These are phyloP conservation scores for Buddleja alternifolia DNA, from an alignment of 257 asterid species.

Conservation along the genomic window DNA sequence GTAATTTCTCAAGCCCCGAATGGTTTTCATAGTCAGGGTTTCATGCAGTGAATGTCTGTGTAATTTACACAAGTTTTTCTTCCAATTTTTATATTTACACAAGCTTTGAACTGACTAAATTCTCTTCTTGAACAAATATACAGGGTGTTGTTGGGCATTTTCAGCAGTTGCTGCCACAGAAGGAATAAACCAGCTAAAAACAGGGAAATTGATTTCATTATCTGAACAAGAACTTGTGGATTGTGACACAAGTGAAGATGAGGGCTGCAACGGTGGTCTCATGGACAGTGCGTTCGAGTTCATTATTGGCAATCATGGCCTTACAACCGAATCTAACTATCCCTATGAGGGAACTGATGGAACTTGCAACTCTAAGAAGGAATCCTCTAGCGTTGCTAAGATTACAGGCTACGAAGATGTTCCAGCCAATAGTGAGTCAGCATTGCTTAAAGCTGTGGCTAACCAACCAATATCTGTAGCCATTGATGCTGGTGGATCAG, in stretches of 20 bases:
- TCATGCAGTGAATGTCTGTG: too few relatives aligned
- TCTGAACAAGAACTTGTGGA: constrained; percentile 46
- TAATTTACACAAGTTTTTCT: too few relatives aligned
- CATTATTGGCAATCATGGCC: constrained; percentile 35
- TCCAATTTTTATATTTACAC: too few relatives aligned
- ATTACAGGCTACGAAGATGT: constrained; percentile 44
- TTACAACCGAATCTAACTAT: constrained; percentile 38
- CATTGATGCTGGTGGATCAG: constrained; percentile 41
- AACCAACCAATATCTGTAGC: constrained; percentile 47
- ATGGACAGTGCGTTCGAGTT: constrained; percentile 40
- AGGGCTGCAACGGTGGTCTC: constrained; percentile 40
- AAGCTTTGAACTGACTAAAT: neutral
- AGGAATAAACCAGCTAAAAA: constrained; percentile 38
- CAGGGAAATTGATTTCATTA: constrained; percentile 27
- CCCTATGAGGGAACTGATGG: constrained; percentile 38
- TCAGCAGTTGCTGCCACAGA: constrained; percentile 46
- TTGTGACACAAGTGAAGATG: constrained; percentile 33
- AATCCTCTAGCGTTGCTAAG: constrained; percentile 27
- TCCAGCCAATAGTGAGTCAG: constrained; percentile 38
- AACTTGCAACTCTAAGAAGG: constrained; percentile 39
- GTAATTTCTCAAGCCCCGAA: too few relatives aligned
- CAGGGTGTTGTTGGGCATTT: constrained; percentile 48
- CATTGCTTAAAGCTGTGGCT: constrained; percentile 40
- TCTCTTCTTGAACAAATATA: neutral
- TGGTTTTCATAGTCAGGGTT: too few relatives aligned